Conservation (phyloP, 2,329 filamentous ascomycete species). For the Dothideomycetes sp. region DNA sequence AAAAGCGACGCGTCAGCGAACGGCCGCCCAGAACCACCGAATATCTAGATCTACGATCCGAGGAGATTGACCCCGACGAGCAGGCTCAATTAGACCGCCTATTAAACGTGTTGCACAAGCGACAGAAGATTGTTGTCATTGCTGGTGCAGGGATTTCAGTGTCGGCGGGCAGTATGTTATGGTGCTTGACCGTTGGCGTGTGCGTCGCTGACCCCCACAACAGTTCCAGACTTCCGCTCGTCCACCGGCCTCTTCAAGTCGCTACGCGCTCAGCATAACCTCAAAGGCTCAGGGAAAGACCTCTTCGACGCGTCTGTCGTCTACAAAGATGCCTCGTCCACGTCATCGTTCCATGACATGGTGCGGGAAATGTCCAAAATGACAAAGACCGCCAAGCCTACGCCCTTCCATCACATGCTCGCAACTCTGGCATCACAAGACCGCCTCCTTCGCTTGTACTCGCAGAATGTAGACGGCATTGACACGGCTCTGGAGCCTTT, state of each 20-base stretch:
- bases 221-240: slow-evolving; percentile 92
- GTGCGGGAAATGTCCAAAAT: slow-evolving; percentile 76
- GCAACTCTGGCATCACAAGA: slow-evolving; percentile 82
- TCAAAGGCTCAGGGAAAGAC: slow-evolving; percentile 86
- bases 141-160: slow-evolving; percentile 96
- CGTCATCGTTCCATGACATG: slow-evolving; percentile 90
- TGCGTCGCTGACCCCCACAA: slow-evolving; percentile 13
- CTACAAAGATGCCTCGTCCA: slow-evolving; percentile 83
- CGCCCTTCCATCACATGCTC: slow-evolving; percentile 84
- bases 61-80: slow-evolving; percentile 45
- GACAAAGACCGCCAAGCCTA: slow-evolving; percentile 67
- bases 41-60: slow-evolving; percentile 58
- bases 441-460: slow-evolving; percentile 80
- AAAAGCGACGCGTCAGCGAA: slow-evolving; percentile 59
- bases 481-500: slow-evolving; percentile 76
- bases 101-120: slow-evolving; percentile 65
- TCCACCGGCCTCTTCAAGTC: slow-evolving; percentile 80
- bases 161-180: slow-evolving; percentile 68
- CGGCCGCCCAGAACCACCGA: slow-evolving; percentile 67
- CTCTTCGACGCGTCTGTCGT: slow-evolving; percentile 97
- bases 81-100: slow-evolving; percentile 56
- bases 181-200: slow-evolving; percentile 10
- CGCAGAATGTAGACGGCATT: slow-evolving; percentile 93
- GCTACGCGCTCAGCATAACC: slow-evolving; percentile 73
- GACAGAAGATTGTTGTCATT: slow-evolving; percentile 94